Evolutionary conservation across 139 green algal species (phyloP).

Genomic region (Coccomyxa sp.): DNA sequence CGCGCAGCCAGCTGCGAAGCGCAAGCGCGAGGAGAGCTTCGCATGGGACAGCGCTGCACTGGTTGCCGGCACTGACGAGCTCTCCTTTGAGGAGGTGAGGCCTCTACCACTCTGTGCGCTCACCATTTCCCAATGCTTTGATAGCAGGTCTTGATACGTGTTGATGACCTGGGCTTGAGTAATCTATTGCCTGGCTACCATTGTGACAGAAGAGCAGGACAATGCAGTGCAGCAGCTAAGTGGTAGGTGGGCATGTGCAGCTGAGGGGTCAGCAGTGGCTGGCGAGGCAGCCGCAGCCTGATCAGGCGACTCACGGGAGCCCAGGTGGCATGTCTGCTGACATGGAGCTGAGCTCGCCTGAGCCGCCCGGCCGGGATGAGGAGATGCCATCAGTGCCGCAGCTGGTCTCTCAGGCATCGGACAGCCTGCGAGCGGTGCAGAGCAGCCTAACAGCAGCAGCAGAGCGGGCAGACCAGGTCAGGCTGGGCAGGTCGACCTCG

Average conservation of each 20-base stretch:
- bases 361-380: too few relatives aligned
- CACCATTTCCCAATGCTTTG: too few relatives aligned
- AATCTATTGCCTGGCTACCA: not conserved
- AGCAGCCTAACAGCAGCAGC: not conserved
- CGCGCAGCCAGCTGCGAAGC: not conserved
- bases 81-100: conserved; percentile 68
- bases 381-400: not conserved
- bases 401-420: not conserved
- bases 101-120: too few relatives aligned
- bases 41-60: not conserved
- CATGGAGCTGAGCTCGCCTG: not conserved
- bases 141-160: too few relatives aligned
- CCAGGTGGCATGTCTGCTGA: not conserved
- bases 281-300: not conserved
- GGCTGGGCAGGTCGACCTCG: not conserved
- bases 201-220: not conserved
- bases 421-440: not conserved
- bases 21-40: not conserved
- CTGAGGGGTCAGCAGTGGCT: not conserved
- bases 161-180: not conserved
- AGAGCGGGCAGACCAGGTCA: too few relatives aligned
- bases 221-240: not conserved
- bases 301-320: not conserved
- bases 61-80: conserved; percentile 22
- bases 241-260: not conserved